These are phyloP conservation scores for Nidularia pulvinata DNA, from an alignment of 768 basidiomycete species.

Conservation along the genomic window DNA sequence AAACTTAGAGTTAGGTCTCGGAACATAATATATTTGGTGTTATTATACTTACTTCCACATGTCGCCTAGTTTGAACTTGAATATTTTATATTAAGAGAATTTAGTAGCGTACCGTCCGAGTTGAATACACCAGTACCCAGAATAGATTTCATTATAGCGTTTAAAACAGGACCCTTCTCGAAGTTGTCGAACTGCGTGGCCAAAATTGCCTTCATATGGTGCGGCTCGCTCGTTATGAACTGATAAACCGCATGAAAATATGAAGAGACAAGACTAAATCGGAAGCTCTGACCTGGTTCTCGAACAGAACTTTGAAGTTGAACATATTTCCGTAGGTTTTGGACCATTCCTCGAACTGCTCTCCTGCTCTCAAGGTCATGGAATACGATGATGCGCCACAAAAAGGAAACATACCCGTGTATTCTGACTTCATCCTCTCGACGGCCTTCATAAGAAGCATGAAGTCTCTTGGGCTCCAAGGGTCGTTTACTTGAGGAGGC, in stretches of 20 bases:
- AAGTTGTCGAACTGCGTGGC: slow-evolving; percentile 26
- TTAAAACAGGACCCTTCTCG: slow-evolving; percentile 15
- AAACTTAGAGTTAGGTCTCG: neutral
- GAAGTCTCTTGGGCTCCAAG: neutral
- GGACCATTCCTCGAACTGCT: too few relatives aligned
- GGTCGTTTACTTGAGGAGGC: neutral
- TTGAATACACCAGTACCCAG: slow-evolving; percentile 64
- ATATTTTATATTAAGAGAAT: neutral
- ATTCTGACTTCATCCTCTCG: too few relatives aligned
- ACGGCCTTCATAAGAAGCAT: neutral
- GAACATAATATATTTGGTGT: neutral
- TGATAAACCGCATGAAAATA: too few relatives aligned
- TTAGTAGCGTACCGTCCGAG: slow-evolving; percentile 41
- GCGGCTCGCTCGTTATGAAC: too few relatives aligned
- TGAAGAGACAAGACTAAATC: too few relatives aligned
- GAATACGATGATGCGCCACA: too few relatives aligned
- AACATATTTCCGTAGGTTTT: too few relatives aligned
- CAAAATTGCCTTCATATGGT: slow-evolving; percentile 16
- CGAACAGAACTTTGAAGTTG: too few relatives aligned
- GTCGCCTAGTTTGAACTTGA: slow-evolving; percentile 31
- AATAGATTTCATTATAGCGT: slow-evolving; percentile 19
- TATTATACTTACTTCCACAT: slow-evolving; percentile 50
- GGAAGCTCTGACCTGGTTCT: too few relatives aligned
- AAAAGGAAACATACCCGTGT: too few relatives aligned
- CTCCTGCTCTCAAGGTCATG: too few relatives aligned